phyloP scores from a whole-genome alignment of 2,329 filamentous ascomycete genomes.

The Trichoderma brevicompactum region DNA sequence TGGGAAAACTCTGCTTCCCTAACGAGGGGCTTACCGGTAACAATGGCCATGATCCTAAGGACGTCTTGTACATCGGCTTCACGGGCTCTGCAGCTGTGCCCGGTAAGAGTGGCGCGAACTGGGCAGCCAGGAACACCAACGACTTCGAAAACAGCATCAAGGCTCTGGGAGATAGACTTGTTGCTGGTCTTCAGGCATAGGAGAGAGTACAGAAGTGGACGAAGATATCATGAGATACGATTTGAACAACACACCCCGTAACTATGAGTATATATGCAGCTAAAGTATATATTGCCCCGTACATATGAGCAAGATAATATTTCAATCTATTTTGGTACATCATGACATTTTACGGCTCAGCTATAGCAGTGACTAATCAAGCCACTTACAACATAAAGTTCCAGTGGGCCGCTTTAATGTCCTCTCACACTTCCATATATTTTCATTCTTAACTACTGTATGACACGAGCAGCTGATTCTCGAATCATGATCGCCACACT shows the following conservation, averaged over 20 bases:
- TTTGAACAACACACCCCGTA: not conserved
- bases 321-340: not conserved
- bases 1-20: slow-evolving; percentile 58
- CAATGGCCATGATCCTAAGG: slow-evolving; percentile 54
- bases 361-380: not conserved
- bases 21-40: slow-evolving; percentile 52
- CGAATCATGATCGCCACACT: not conserved
- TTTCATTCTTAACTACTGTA: not conserved
- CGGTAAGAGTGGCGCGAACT: slow-evolving; percentile 53
- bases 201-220: too few species aligned
- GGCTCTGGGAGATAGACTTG: slow-evolving; percentile 51
- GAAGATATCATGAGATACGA: not conserved
- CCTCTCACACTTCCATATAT: not conserved
- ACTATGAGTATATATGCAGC: not conserved
- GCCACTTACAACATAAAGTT: not conserved
- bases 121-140: slow-evolving; percentile 50
- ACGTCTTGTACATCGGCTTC: slow-evolving; percentile 63
- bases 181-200: slow-evolving; percentile 35
- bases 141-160: slow-evolving; percentile 56
- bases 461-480: not conserved
- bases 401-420: not conserved
- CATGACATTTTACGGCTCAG: not conserved
- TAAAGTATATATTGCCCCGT: not conserved
- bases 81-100: slow-evolving; percentile 55
- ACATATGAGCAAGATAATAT: not conserved